Evolutionary conservation across 768 basidiomycete genomes (phyloP).

Genomic region (Punctularia strigosozonata): DNA sequence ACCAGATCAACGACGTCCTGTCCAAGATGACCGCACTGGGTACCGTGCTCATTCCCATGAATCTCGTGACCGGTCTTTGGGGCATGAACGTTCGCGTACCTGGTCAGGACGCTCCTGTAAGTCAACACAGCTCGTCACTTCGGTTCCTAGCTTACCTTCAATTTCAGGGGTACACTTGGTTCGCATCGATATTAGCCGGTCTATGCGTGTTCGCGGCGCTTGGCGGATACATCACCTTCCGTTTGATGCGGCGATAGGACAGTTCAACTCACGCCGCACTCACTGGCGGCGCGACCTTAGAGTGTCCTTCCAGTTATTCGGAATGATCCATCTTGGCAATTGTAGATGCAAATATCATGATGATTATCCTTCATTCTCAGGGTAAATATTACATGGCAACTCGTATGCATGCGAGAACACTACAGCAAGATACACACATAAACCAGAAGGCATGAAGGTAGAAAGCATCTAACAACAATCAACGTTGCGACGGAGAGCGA

Average conservation of each 20-base stretch:
- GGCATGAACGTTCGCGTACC: conserved; percentile 99
- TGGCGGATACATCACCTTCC: conserved; percentile 72
- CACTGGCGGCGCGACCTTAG: too few species aligned
- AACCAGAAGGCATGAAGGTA: too few species aligned
- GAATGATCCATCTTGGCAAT: background rate
- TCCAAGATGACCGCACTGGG: conserved; percentile 95
- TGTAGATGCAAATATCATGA: too few species aligned
- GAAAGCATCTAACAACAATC: too few species aligned
- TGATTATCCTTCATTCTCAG: too few species aligned
- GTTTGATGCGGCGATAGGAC: conserved; percentile 46
- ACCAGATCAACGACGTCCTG: conserved; percentile 98
- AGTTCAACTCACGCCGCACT: too few species aligned
- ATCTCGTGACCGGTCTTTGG: conserved; percentile 92
- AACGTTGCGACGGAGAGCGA: too few species aligned
- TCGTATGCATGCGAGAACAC: too few species aligned
- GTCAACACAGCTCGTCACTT: conserved; percentile 6
- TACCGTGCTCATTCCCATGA: conserved; percentile 96
- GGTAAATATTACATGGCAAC: too few species aligned
- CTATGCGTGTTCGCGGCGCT: conserved; percentile 74
- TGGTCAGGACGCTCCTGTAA: conserved; percentile 50
- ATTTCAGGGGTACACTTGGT: conserved; percentile 60
- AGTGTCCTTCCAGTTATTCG: too few species aligned
- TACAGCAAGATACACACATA: too few species aligned
- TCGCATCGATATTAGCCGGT: conserved; percentile 71
- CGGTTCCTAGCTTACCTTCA: background rate